Evolutionary conservation across 163 green algal genomes (phyloP).

Genomic region (Volvox carteri): DNA sequence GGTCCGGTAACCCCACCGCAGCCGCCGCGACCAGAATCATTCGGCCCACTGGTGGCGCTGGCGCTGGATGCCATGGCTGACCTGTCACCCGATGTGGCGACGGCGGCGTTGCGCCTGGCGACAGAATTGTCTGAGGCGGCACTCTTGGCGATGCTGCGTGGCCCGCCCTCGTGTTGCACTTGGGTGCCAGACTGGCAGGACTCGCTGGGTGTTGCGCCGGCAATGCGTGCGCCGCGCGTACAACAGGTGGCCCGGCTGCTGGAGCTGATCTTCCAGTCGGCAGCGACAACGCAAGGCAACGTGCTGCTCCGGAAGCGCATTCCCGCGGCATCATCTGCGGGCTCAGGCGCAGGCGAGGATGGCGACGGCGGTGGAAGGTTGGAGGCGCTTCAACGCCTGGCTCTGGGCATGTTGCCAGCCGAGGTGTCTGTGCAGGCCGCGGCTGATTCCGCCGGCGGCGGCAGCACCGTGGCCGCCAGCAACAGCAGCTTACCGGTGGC

Average conservation of each 20-base stretch:
- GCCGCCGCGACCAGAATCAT: background rate
- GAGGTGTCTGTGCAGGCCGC: background rate
- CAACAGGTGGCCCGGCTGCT: slow-evolving; percentile 72
- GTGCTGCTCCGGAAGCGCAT: slow-evolving; percentile 51
- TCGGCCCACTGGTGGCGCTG: background rate
- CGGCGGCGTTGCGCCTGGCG: slow-evolving; percentile 21
- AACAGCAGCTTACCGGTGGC: too few relatives aligned
- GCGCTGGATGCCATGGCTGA: slow-evolving; percentile 12
- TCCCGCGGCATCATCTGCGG: background rate
- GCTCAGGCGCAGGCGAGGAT: background rate
- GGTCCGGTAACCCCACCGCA: background rate
- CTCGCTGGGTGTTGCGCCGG: slow-evolving; percentile 61
- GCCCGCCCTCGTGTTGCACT: background rate
- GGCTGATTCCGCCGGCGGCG: background rate
- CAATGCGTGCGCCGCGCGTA: slow-evolving; percentile 48
- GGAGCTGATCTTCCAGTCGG: slow-evolving; percentile 62
- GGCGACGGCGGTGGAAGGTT: background rate
- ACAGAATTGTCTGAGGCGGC: background rate
- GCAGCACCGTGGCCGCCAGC: background rate
- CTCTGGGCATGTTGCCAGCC: background rate
- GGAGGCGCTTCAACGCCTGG: slow-evolving; percentile 45
- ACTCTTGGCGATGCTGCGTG: background rate
- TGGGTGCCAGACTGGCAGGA: slow-evolving; percentile 58
- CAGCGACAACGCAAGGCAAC: background rate
- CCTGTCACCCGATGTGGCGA: background rate